phyloP scores from a whole-genome alignment of 2,329 filamentous ascomycete genomes.

The Eutypella sp. region DNA sequence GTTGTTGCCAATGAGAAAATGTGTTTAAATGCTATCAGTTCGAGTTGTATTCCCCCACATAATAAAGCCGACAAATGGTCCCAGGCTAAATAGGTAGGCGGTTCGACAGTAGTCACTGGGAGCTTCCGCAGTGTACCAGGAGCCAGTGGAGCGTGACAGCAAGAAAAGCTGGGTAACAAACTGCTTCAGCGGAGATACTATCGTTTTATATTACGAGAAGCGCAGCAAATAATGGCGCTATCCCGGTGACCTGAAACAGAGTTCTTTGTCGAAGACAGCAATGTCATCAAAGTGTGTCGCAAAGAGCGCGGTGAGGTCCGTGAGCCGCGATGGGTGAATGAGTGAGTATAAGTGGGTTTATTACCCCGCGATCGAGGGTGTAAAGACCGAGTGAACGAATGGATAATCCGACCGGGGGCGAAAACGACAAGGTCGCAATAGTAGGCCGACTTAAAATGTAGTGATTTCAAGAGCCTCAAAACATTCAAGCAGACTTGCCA shows the following conservation, averaged over 20 bases:
- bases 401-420: slow-evolving; percentile 12
- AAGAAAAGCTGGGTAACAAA: not conserved
- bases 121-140: not conserved
- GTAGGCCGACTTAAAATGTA: slow-evolving; percentile 1
- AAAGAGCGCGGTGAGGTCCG: slow-evolving; percentile 9
- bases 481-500: slow-evolving; percentile 1
- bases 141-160: not conserved
- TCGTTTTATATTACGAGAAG: not conserved
- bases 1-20: not conserved
- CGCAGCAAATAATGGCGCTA: not conserved
- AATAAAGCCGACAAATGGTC: not conserved
- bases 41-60: not conserved
- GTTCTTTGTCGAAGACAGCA: slow-evolving; percentile 6
- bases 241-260: slow-evolving; percentile 12
- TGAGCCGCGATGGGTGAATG: slow-evolving; percentile 14
- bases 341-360: slow-evolving; percentile 4
- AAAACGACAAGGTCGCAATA: slow-evolving; percentile 9
- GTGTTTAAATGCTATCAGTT: not conserved
- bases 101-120: too few species aligned
- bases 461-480: not conserved
- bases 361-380: slow-evolving; percentile 6
- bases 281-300: slow-evolving; percentile 14
- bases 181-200: not conserved
- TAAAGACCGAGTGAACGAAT: slow-evolving; percentile 13
- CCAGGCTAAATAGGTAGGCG: not conserved